These are phyloP conservation scores for Calonectria ilicicola DNA, from an alignment of 2,329 filamentous ascomycete genomes.

Conservation along the genomic window DNA sequence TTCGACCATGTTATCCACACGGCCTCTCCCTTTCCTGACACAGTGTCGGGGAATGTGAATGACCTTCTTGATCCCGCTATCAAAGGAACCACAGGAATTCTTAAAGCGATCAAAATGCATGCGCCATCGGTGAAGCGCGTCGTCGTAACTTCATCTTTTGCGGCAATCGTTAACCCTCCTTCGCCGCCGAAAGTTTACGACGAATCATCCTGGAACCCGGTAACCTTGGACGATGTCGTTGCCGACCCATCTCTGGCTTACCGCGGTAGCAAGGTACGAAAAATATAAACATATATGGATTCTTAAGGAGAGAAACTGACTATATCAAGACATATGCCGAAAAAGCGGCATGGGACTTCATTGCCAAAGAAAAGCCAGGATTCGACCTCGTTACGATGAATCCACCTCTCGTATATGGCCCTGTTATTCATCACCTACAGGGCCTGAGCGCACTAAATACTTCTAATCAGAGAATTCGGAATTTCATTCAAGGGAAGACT, in stretches of 20 bases:
- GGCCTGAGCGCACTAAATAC: constrained; percentile 1
- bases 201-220: constrained; percentile 4
- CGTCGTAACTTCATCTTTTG: neutral
- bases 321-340: constrained; percentile 3
- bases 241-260: neutral
- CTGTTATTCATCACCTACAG: neutral
- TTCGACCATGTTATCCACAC: constrained; percentile 13
- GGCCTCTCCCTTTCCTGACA: constrained; percentile 5
- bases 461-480: constrained; percentile 1
- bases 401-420: constrained; percentile 13
- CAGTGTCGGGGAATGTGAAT: neutral
- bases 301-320: neutral
- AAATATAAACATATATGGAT: neutral
- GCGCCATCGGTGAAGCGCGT: constrained; percentile 1
- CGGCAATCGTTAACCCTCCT: neutral
- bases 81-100: neutral
- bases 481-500: neutral
- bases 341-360: constrained; percentile 16
- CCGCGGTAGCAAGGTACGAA: neutral
- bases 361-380: neutral
- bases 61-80: constrained; percentile 6
- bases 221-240: neutral
- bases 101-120: neutral
- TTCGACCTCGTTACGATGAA: constrained; percentile 8
- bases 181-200: neutral